phyloP scores from a whole-genome alignment of 2,329 filamentous ascomycete species.

The Exophiala mesophila region DNA sequence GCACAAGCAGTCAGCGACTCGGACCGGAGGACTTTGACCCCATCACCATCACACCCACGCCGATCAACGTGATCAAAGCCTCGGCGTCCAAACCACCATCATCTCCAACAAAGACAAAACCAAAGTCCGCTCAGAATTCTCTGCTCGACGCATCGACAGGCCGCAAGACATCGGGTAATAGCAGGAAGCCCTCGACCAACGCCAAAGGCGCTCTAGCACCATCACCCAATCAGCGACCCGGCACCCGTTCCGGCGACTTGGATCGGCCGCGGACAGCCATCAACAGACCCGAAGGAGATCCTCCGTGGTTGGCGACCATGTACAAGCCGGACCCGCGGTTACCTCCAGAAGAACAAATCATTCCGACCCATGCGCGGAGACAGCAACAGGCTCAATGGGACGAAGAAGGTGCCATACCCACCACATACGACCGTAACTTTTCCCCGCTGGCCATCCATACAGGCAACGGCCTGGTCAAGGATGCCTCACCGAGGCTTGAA shows the following conservation, averaged over 20 bases:
- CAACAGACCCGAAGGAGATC: slow-evolving; percentile 83
- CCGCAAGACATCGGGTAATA: slow-evolving; percentile 37
- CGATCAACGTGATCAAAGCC: slow-evolving; percentile 21
- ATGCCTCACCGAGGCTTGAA: slow-evolving; percentile 9
- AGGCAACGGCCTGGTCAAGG: slow-evolving; percentile 29
- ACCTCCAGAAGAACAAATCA: slow-evolving; percentile 89
- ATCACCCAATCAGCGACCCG: slow-evolving; percentile 50
- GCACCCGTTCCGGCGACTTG: slow-evolving; percentile 56
- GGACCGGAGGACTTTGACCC: slow-evolving; percentile 16
- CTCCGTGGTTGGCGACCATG: slow-evolving; percentile 89
- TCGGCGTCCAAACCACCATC: slow-evolving; percentile 23
- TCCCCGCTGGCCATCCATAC: slow-evolving; percentile 60
- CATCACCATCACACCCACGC: slow-evolving; percentile 17
- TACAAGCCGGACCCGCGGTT: slow-evolving; percentile 94
- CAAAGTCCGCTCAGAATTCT: slow-evolving; percentile 30
- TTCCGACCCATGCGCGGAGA: slow-evolving; percentile 86
- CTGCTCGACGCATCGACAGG: slow-evolving; percentile 25
- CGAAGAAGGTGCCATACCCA: slow-evolving; percentile 80
- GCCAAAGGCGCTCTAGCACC: slow-evolving; percentile 34
- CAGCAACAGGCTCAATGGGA: slow-evolving; percentile 96
- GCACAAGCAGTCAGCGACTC: slow-evolving; percentile 27
- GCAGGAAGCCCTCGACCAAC: slow-evolving; percentile 36
- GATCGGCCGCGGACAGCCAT: slow-evolving; percentile 49
- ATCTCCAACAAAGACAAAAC: slow-evolving; percentile 27
- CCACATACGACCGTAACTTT: slow-evolving; percentile 81